phyloP scores from a whole-genome alignment of 352 stramenopile genomes.

The Pythium utonaiense region DNA sequence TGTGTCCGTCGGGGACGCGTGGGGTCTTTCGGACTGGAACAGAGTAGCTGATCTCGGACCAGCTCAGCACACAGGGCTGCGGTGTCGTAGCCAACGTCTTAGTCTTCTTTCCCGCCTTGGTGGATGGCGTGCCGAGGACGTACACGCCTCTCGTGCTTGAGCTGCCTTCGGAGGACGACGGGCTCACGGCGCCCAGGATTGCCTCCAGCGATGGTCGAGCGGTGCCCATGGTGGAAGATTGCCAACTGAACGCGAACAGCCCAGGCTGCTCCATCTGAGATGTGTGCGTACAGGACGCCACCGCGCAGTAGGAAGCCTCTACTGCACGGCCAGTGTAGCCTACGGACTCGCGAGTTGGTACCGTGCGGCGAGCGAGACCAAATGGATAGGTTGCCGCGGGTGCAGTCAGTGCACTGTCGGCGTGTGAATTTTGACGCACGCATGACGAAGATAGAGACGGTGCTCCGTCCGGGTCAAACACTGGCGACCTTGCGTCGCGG shows the following conservation, averaged over 20 bases:
- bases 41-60: not conserved
- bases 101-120: not conserved
- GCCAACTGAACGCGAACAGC: not conserved
- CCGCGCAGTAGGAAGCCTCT: too few relatives aligned
- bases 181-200: not conserved
- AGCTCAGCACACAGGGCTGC: not conserved
- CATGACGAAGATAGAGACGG: not conserved
- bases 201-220: not conserved
- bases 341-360: too few relatives aligned
- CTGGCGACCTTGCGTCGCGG: not conserved
- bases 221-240: not conserved
- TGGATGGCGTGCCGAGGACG: not conserved
- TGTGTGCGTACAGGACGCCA: not conserved
- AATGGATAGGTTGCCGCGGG: too few relatives aligned
- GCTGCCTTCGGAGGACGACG: not conserved
- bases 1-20: not conserved
- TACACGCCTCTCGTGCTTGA: not conserved
- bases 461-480: not conserved
- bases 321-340: too few relatives aligned
- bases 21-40: not conserved
- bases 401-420: too few relatives aligned
- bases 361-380: too few relatives aligned
- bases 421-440: not conserved
- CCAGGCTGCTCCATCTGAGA: not conserved
- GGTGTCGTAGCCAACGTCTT: not conserved